These are phyloP conservation scores for Boletus pseudopeckii DNA, from an alignment of 768 basidiomycete species.

Conservation along the genomic window DNA sequence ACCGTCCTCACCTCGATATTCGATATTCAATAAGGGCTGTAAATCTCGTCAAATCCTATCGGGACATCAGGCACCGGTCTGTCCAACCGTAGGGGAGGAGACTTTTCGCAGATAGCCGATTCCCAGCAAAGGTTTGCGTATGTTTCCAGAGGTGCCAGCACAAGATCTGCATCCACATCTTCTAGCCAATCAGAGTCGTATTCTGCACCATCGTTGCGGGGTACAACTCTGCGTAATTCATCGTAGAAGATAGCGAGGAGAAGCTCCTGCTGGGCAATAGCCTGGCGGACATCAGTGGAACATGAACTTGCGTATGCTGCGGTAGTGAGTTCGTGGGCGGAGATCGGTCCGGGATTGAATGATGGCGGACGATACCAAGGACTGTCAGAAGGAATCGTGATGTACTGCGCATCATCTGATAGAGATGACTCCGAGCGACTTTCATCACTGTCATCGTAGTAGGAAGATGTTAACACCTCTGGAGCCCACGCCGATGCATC, in stretches of 20 bases:
- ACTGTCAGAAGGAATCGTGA: constrained; percentile 38
- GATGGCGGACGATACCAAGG: constrained; percentile 37
- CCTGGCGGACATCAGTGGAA: constrained; percentile 32
- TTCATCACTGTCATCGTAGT: constrained; percentile 21
- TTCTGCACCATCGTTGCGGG: constrained; percentile 2
- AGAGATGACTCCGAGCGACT: constrained; percentile 14
- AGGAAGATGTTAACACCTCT: constrained; percentile 9
- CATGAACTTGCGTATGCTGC: constrained; percentile 25
- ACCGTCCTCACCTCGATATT: constrained; percentile 3
- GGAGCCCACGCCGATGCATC: constrained; percentile 21
- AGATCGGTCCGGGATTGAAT: constrained; percentile 24
- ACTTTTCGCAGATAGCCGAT: constrained; percentile 24
- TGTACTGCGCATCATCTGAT: constrained; percentile 35
- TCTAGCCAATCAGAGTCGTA: constrained; percentile 29
- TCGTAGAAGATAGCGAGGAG: constrained; percentile 32
- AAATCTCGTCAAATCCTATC: constrained; percentile 25
- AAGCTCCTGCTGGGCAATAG: constrained; percentile 31
- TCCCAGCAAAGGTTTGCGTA: constrained; percentile 31
- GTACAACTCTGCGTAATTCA: constrained; percentile 26
- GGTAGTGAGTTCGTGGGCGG: constrained; percentile 18
- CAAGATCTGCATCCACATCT: constrained; percentile 27
- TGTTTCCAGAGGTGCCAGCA: constrained; percentile 26
- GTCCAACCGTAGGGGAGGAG: neutral
- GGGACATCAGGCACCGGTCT: constrained; percentile 29
- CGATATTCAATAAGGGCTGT: constrained; percentile 13